phyloP scores from a whole-genome alignment of 2,329 filamentous ascomycete species.

The Fusarium tanahbumbuense region DNA sequence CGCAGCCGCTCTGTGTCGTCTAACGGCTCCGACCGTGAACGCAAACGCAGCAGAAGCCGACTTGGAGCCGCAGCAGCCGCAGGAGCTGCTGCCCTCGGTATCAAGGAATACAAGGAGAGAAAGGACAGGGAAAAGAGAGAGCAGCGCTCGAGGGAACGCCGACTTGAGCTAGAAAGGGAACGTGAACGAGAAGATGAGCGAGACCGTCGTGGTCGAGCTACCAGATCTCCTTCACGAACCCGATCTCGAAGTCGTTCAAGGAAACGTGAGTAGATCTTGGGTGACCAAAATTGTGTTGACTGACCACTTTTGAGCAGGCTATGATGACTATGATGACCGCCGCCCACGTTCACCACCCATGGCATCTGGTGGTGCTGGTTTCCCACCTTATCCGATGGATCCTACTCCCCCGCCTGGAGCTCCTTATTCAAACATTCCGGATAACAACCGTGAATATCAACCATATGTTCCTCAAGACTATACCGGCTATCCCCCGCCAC shows the following conservation, averaged over 20 bases:
- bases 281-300: slow-evolving; percentile 10
- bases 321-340: slow-evolving; percentile 52
- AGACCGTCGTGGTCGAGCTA: slow-evolving; percentile 47
- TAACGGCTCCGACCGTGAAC: slow-evolving; percentile 50
- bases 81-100: slow-evolving; percentile 70
- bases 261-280: slow-evolving; percentile 44
- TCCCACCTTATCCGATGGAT: slow-evolving; percentile 56
- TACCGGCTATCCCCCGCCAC: slow-evolving; percentile 55
- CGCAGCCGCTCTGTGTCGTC: slow-evolving; percentile 50
- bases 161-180: slow-evolving; percentile 40
- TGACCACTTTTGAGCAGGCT: slow-evolving; percentile 32
- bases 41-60: slow-evolving; percentile 65
- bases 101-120: slow-evolving; percentile 69
- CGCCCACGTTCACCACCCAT: slow-evolving; percentile 61
- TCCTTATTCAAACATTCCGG: slow-evolving; percentile 54
- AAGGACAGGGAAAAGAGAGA: slow-evolving; percentile 50
- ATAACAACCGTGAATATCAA: slow-evolving; percentile 51
- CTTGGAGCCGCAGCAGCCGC: slow-evolving; percentile 67
- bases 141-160: slow-evolving; percentile 51
- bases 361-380: slow-evolving; percentile 64
- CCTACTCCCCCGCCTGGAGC: slow-evolving; percentile 38
- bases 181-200: slow-evolving; percentile 36
- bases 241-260: slow-evolving; percentile 43
- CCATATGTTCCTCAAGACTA: slow-evolving; percentile 60
- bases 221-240: slow-evolving; percentile 33